Conservation (phyloP, 2,329 filamentous ascomycete genomes). For the Aspergillus viridinutans region DNA sequence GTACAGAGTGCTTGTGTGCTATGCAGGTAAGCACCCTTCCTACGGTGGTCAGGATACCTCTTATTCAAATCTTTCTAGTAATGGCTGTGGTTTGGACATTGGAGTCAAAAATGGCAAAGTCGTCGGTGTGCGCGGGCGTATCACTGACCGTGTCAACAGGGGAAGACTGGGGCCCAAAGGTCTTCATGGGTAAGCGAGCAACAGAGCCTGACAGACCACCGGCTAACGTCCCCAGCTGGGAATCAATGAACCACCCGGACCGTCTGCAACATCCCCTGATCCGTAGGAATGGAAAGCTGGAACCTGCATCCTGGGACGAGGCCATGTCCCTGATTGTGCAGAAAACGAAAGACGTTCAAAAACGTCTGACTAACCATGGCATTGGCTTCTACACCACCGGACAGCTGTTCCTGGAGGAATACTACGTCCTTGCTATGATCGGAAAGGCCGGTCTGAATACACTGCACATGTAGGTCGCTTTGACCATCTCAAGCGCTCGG, state of each 20-base stretch:
- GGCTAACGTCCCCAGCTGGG: conserved; percentile 20
- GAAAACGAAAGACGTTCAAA: conserved; percentile 25
- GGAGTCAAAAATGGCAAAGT: conserved; percentile 34
- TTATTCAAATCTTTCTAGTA: conserved; percentile 17
- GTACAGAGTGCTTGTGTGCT: conserved; percentile 38
- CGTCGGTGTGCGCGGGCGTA: conserved; percentile 35
- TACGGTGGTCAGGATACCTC: background rate
- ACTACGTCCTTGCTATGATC: conserved; percentile 37
- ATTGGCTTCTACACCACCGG: conserved; percentile 39
- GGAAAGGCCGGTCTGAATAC: conserved; percentile 38
- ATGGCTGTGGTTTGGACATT: conserved; percentile 35
- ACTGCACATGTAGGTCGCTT: conserved; percentile 30
- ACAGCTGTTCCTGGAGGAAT: conserved; percentile 39
- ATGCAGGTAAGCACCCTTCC: conserved; percentile 30
- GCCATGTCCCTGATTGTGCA: conserved; percentile 35
- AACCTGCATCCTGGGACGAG: conserved; percentile 36
- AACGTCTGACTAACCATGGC: conserved; percentile 32
- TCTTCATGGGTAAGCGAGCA: conserved; percentile 24
- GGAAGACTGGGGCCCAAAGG: conserved; percentile 35
- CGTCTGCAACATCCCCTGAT: conserved; percentile 31
- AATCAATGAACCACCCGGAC: conserved; percentile 24
- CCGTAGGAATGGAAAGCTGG: conserved; percentile 31
- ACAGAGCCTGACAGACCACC: background rate
- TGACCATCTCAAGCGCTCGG: background rate
- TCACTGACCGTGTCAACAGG: conserved; percentile 32